These are phyloP conservation scores for Trypanosoma congolense DNA, from an alignment of 208 protist genomes.

Conservation along the genomic window DNA sequence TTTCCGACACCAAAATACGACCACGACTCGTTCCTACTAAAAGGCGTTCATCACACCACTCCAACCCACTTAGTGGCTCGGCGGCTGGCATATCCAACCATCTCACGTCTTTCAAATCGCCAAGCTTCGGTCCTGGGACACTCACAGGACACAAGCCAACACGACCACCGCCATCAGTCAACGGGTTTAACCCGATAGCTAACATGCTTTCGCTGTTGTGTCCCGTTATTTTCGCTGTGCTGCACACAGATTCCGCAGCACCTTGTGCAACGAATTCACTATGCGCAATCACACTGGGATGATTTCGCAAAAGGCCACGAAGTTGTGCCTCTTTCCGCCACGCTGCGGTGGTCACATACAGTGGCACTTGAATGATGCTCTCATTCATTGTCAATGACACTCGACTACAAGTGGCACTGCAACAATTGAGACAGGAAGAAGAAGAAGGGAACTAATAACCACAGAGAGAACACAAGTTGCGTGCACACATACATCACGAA, in stretches of 20 bases:
- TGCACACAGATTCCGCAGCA: slow-evolving; percentile 45
- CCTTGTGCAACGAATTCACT: slow-evolving; percentile 30
- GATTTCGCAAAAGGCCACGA: slow-evolving; percentile 71
- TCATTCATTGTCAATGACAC: slow-evolving; percentile 39
- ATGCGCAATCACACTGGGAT: slow-evolving; percentile 50
- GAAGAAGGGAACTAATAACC: not conserved
- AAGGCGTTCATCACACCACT: slow-evolving; percentile 62
- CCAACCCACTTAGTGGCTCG: slow-evolving; percentile 32
- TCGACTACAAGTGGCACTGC: not conserved
- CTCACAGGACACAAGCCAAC: slow-evolving; percentile 59
- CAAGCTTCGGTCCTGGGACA: slow-evolving; percentile 25
- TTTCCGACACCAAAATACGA: slow-evolving; percentile 53
- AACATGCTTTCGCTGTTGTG: slow-evolving; percentile 58
- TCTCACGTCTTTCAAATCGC: slow-evolving; percentile 42
- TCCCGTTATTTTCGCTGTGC: slow-evolving; percentile 45
- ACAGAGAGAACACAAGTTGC: slow-evolving; percentile 2
- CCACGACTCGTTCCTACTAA: slow-evolving; percentile 66
- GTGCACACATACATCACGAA: slow-evolving; percentile 1
- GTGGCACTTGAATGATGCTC: slow-evolving; percentile 59
- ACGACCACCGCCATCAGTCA: slow-evolving; percentile 34
- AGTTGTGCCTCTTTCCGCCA: slow-evolving; percentile 78
- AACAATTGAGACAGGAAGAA: not conserved
- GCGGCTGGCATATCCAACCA: slow-evolving; percentile 64
- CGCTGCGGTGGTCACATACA: slow-evolving; percentile 53
- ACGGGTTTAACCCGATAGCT: slow-evolving; percentile 55